These are phyloP conservation scores for Suillus discolor DNA, from an alignment of 768 basidiomycete genomes.

Conservation along the genomic window DNA sequence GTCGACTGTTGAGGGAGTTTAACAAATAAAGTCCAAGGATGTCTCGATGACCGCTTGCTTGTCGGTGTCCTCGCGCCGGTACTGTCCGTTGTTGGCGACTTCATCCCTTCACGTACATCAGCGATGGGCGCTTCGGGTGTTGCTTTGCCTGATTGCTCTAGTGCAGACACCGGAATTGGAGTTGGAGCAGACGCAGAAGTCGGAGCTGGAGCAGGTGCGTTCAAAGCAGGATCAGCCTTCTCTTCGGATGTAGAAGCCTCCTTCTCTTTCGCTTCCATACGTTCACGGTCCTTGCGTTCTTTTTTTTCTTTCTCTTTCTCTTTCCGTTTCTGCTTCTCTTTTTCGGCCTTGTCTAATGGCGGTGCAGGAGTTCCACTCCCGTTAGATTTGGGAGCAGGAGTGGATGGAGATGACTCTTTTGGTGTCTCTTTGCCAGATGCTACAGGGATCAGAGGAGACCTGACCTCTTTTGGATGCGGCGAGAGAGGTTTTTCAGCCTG, in stretches of 20 bases:
- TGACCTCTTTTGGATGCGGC: slow-evolving; percentile 34
- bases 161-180: slow-evolving; percentile 1
- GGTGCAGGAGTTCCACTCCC: slow-evolving; percentile 32
- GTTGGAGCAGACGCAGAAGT: not conserved
- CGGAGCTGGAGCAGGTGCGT: not conserved
- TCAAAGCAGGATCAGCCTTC: slow-evolving; percentile 32
- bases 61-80: slow-evolving; percentile 74
- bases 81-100: slow-evolving; percentile 60
- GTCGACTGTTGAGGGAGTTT: slow-evolving; percentile 54
- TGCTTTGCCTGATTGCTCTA: slow-evolving; percentile 41
- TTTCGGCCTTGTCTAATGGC: slow-evolving; percentile 53
- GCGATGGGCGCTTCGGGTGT: slow-evolving; percentile 35
- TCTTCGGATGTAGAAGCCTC: slow-evolving; percentile 35
- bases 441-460: slow-evolving; percentile 36
- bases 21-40: slow-evolving; percentile 89
- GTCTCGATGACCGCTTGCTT: slow-evolving; percentile 58
- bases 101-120: slow-evolving; percentile 40
- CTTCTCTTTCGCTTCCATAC: slow-evolving; percentile 41
- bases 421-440: slow-evolving; percentile 28
- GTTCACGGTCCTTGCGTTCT: slow-evolving; percentile 60
- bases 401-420: slow-evolving; percentile 38
- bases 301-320: slow-evolving; percentile 68
- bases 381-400: slow-evolving; percentile 32
- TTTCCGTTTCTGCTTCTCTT: slow-evolving; percentile 59
- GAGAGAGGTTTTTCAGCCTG: slow-evolving; percentile 40